phyloP scores from a whole-genome alignment of 164 flowering plant species.

The Amborella trichopoda region DNA sequence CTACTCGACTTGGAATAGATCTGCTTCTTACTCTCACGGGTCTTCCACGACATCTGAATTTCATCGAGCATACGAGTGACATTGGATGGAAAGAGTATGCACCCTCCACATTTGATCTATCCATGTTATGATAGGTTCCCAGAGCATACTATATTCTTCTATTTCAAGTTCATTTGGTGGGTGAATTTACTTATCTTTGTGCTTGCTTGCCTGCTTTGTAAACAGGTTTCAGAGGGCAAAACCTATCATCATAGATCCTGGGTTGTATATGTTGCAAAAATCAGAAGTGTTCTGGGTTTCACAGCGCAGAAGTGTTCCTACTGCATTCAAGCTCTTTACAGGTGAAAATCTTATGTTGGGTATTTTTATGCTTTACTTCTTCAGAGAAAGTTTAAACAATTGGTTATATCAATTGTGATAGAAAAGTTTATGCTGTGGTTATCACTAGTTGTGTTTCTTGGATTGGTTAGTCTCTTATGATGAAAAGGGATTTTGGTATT shows the following conservation, averaged over 20 bases:
- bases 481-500: too few relatives aligned
- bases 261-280: conserved; percentile 46
- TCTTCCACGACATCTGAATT: conserved; percentile 56
- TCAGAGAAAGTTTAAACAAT: too few relatives aligned
- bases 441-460: too few relatives aligned
- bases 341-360: too few relatives aligned
- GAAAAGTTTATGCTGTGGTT: too few relatives aligned
- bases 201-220: background rate
- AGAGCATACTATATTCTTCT: background rate
- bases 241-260: conserved; percentile 83
- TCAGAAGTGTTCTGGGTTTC: conserved; percentile 72
- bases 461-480: too few relatives aligned
- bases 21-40: conserved; percentile 44
- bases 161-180: background rate
- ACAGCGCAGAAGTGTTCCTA: conserved; percentile 48
- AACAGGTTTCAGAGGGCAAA: conserved; percentile 70
- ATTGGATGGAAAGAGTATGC: conserved; percentile 89
- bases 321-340: conserved; percentile 72
- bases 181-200: background rate
- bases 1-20: conserved; percentile 25
- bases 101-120: background rate
- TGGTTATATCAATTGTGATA: too few relatives aligned
- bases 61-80: conserved; percentile 84
- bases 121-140: background rate
- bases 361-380: too few relatives aligned